Conservation (phyloP, 1,139 yeast genomes). For the Yamadazyma friedrichii region DNA sequence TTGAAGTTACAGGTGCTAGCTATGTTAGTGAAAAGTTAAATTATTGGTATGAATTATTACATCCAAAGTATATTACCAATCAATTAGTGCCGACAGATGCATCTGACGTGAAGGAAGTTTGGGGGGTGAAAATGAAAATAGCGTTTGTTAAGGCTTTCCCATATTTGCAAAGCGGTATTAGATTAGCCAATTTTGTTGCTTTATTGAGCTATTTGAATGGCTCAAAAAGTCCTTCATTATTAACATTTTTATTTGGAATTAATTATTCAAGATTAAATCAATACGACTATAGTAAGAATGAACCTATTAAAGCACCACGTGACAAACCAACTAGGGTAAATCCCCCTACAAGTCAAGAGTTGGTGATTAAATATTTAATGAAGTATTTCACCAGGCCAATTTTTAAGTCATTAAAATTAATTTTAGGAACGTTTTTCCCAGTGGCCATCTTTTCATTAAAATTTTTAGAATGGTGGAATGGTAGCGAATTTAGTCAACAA, state of each 20-base stretch:
- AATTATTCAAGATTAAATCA: constrained; percentile 69
- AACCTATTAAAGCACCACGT: constrained; percentile 22
- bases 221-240: constrained; percentile 60
- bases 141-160: constrained; percentile 66
- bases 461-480: constrained; percentile 94
- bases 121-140: constrained; percentile 33
- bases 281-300: constrained; percentile 58
- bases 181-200: constrained; percentile 55
- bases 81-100: constrained; percentile 36
- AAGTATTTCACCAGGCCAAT: constrained; percentile 39
- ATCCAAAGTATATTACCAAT: constrained; percentile 56
- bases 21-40: constrained; percentile 72
- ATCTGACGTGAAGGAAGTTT: constrained; percentile 27
- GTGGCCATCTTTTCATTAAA: constrained; percentile 80
- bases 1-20: constrained; percentile 65
- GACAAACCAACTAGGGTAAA: constrained; percentile 32
- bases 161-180: constrained; percentile 43
- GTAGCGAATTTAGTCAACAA: constrained; percentile 69
- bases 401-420: constrained; percentile 34
- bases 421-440: constrained; percentile 67
- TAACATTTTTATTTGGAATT: constrained; percentile 62
- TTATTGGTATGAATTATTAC: constrained; percentile 60
- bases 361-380: constrained; percentile 29
- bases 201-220: constrained; percentile 72
- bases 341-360: constrained; percentile 56